These are phyloP conservation scores for Metschnikowia borealis DNA, from an alignment of 805 yeast species.

Conservation along the genomic window DNA sequence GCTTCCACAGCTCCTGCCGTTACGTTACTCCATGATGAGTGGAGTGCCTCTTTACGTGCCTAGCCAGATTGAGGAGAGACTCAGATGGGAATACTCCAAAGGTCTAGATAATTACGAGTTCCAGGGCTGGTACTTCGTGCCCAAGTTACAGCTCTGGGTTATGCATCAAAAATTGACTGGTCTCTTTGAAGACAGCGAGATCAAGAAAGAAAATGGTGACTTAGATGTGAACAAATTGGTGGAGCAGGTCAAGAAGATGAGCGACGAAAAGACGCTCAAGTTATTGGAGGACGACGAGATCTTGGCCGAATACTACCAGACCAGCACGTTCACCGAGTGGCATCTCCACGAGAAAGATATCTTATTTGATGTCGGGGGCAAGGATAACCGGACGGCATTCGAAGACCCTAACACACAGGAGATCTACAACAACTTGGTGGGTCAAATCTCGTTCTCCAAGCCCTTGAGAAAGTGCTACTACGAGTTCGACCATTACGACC, in stretches of 20 bases:
- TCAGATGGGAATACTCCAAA: slow-evolving; percentile 18
- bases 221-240: slow-evolving; percentile 15
- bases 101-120: slow-evolving; percentile 13
- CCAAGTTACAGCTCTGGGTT: slow-evolving; percentile 20
- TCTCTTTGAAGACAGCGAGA: slow-evolving; percentile 11
- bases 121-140: slow-evolving; percentile 16
- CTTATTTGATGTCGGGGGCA: slow-evolving; percentile 16
- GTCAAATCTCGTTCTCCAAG: slow-evolving; percentile 1
- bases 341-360: slow-evolving; percentile 19
- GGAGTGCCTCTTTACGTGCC: slow-evolving; percentile 20
- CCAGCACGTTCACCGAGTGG: slow-evolving; percentile 16
- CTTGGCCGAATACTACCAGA: slow-evolving; percentile 21
- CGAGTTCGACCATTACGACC: slow-evolving; percentile 10
- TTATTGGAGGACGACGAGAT: slow-evolving; percentile 21
- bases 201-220: background rate
- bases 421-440: slow-evolving; percentile 7
- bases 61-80: slow-evolving; percentile 13
- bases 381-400: slow-evolving; percentile 3
- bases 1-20: slow-evolving; percentile 17
- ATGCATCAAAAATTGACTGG: slow-evolving; percentile 8
- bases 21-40: slow-evolving; percentile 17
- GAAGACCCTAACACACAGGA: background rate
- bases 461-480: slow-evolving; percentile 12
- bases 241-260: slow-evolving; percentile 18
- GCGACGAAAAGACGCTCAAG: slow-evolving; percentile 22